These are phyloP conservation scores for Blechomonas ayalai DNA, from an alignment of 208 protist genomes.

Conservation along the genomic window DNA sequence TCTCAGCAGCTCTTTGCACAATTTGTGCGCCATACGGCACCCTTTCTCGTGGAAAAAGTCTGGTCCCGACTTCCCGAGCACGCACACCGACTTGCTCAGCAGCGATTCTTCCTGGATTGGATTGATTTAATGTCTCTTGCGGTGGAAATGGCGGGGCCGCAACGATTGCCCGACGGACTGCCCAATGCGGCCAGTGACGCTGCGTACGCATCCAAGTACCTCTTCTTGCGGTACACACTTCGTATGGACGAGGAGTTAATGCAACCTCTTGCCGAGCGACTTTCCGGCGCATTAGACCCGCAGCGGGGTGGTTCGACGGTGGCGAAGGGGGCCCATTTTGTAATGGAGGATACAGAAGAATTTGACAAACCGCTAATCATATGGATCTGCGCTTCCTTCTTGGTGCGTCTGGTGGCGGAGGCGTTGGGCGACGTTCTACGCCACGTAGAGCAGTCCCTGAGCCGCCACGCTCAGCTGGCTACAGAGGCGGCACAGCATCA, in stretches of 20 bases:
- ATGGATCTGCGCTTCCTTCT: conserved; percentile 61
- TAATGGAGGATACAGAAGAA: conserved; percentile 21
- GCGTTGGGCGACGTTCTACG: conserved; percentile 65
- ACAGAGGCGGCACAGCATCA: conserved; percentile 19
- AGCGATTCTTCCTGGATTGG: conserved; percentile 64
- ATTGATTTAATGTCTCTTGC: conserved; percentile 66
- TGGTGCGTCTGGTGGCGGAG: conserved; percentile 69
- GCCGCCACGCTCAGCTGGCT: conserved; percentile 54
- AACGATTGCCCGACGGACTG: conserved; percentile 37
- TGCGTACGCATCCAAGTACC: conserved; percentile 62
- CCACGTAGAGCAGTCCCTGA: conserved; percentile 54
- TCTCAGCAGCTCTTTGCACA: conserved; percentile 29
- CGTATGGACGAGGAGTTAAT: conserved; percentile 31
- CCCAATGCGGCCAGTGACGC: conserved; percentile 63
- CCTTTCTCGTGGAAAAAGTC: conserved; percentile 60
- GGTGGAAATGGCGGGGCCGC: conserved; percentile 42
- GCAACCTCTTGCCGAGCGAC: conserved; percentile 14
- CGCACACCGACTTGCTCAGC: conserved; percentile 34
- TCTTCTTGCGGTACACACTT: conserved; percentile 74
- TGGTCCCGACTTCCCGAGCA: conserved; percentile 78
- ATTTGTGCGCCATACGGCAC: conserved; percentile 52
- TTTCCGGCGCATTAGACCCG: conserved; percentile 5
- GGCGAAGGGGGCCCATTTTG: conserved; percentile 10
- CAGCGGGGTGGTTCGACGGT: background rate
- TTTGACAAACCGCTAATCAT: conserved; percentile 25